Conservation (phyloP, 768 basidiomycete species). For the Russula olivacea region DNA sequence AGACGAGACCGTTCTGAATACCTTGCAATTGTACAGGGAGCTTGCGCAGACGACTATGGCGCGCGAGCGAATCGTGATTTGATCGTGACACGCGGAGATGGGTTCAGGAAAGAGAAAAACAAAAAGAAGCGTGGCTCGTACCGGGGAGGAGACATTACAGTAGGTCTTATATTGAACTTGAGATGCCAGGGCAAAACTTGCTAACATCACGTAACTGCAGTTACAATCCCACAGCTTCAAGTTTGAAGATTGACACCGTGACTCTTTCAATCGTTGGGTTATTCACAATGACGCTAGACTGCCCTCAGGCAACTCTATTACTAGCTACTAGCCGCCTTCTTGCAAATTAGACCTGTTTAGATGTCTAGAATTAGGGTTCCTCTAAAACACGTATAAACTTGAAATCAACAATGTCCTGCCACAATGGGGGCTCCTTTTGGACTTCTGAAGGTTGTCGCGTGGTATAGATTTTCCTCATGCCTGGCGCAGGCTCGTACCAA, state of each 20-base stretch:
- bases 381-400: slow-evolving; percentile 25
- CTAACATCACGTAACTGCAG: slow-evolving; percentile 33
- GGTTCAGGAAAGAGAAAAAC: slow-evolving; percentile 98
- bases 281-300: background rate
- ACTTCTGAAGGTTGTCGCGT: background rate
- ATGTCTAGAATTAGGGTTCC: slow-evolving; percentile 17
- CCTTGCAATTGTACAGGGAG: slow-evolving; percentile 42
- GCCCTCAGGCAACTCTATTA: background rate
- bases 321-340: background rate
- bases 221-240: slow-evolving; percentile 85
- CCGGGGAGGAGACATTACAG: slow-evolving; percentile 91
- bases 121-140: slow-evolving; percentile 98
- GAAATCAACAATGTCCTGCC: slow-evolving; percentile 17
- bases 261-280: too few species aligned
- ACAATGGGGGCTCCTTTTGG: background rate
- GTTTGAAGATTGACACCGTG: slow-evolving; percentile 47
- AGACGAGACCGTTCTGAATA: slow-evolving; percentile 8
- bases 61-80: slow-evolving; percentile 78
- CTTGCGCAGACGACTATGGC: slow-evolving; percentile 75
- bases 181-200: background rate
- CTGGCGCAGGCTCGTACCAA: slow-evolving; percentile 17
- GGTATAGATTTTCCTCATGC: slow-evolving; percentile 5
- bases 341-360: background rate
- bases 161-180: slow-evolving; percentile 29
- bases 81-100: slow-evolving; percentile 88